Base-by-base conservation (phyloP, 2,329 filamentous ascomycete genomes). In the Exophiala viscosa region DNA sequence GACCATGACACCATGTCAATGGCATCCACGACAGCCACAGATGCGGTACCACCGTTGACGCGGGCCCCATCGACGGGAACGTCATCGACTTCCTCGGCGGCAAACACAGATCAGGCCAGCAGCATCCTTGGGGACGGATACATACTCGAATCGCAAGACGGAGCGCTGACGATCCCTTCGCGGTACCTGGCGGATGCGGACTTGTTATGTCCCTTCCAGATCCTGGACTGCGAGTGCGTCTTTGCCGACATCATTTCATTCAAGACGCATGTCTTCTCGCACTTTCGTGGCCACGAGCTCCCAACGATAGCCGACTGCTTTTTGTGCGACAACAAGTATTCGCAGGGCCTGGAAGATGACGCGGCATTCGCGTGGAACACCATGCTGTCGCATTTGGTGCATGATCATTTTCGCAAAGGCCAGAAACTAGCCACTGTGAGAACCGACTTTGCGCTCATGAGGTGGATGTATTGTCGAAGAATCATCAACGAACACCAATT, bases 371-470 rank as follows among this genome's bases (percentile, higher is more conserved):
- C 70, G 5, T 76, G 73, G 73, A 64, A 70, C 49, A 63, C 59
- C 20, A 67, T 75, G 68, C 65, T 76, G 33, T 65, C 69, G 17
- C 73, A 76, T 52, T 66, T 75, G 52, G 69, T 66, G 11, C 60
- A 62, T 45, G 64, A 63, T 13, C 73, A 76, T 58, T 73, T 72
- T 47, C 67, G 69, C 34, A 38, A 54, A 33, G 72, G 73, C 13
- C 67, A 74, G 35, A 67, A 69, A 15, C 64, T 74, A 7, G 69
- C 70, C 2, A 66, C 67, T 5, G 70, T 68, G 43, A 65, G 68
- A 40, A 67, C 71, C 5, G 72, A 73, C 54, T 73, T 75, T 43
- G 68, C 70, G 53, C 62, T 75, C 11, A 73, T 75, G 72, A 69
- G 68, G 46, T 73, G 73, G 61, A 66, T 76, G 50, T 75, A 72